A percentile compares a stretch with the other conserved stretches of the same genome.
Evolutionary conservation across 225 moss, liverwort and hornwort species (phyloP).

Genomic region (Anthoceros angustus): DNA sequence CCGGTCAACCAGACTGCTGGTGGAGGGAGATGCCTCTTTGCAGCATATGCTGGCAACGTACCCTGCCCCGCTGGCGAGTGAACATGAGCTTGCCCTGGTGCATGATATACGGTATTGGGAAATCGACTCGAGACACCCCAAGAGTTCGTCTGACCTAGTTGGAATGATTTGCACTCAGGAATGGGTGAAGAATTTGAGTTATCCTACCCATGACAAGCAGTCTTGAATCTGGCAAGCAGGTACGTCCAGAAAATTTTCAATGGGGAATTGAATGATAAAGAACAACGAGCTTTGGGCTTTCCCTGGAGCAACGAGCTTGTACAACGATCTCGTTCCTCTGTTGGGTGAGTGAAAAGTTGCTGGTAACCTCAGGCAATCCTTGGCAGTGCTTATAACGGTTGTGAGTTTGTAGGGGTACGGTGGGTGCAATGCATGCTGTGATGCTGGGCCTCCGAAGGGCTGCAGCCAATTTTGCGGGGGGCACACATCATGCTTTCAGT

Average conservation of each 20-base stretch:
- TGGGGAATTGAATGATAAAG: constrained; percentile 38
- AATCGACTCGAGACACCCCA: background rate
- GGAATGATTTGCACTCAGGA: background rate
- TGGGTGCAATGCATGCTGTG: constrained; percentile 68
- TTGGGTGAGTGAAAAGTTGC: constrained; percentile 27
- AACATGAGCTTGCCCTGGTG: constrained; percentile 54
- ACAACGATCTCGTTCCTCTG: constrained; percentile 50
- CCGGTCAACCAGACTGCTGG: constrained; percentile 54
- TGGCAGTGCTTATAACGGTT: background rate
- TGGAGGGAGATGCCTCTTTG: constrained; percentile 61
- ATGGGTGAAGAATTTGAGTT: background rate
- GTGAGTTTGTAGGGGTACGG: constrained; percentile 40
- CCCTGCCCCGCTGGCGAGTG: constrained; percentile 39
- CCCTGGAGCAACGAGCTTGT: constrained; percentile 74
- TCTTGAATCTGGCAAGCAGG: constrained; percentile 11
- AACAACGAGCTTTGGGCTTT: constrained; percentile 59
- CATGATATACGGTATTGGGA: constrained; percentile 45
- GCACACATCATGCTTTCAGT: constrained; percentile 76
- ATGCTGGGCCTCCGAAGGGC: constrained; percentile 47
- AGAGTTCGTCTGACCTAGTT: background rate
- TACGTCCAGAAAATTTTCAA: constrained; percentile 51
- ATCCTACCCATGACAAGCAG: background rate
- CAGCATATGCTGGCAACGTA: constrained; percentile 37
- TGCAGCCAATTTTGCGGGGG: constrained; percentile 72
- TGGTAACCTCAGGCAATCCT: background rate